Evolutionary conservation across 768 basidiomycete species (phyloP).

Genomic region (Tulasnella sp.): DNA sequence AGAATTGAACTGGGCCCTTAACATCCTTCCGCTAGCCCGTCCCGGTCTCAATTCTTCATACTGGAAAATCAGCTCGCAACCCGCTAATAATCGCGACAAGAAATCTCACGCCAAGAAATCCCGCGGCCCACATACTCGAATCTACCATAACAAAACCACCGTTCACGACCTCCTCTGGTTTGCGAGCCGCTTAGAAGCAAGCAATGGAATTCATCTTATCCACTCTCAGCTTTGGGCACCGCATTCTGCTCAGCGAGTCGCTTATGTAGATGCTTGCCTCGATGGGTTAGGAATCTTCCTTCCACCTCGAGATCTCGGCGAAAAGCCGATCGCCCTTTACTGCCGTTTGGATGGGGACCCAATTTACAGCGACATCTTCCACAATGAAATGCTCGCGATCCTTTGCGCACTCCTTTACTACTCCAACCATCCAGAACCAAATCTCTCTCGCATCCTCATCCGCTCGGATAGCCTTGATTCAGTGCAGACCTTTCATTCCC

Average conservation of each 20-base stretch:
- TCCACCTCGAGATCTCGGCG: neutral
- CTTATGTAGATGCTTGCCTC: neutral
- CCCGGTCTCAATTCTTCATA: neutral
- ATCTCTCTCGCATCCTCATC: constrained; percentile 28
- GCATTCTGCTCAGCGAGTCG: neutral
- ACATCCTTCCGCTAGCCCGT: neutral
- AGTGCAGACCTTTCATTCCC: constrained; percentile 37
- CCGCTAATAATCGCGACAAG: neutral
- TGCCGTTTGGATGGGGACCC: constrained; percentile 23
- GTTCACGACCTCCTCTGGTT: neutral
- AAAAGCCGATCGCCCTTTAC: constrained; percentile 1
- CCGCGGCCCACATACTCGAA: neutral
- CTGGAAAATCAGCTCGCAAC: neutral
- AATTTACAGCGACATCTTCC: constrained; percentile 27
- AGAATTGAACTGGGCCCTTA: neutral
- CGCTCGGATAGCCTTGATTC: constrained; percentile 38
- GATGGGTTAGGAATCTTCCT: neutral
- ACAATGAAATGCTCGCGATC: neutral
- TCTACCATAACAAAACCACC: neutral
- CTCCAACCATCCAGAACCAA: neutral
- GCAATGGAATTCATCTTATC: neutral
- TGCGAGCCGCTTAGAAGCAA: neutral
- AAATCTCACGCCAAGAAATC: neutral
- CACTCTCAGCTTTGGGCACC: neutral
- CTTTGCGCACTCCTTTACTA: neutral